Conservation (phyloP, 305 asterid species). For the Fraxinus latifolia region DNA sequence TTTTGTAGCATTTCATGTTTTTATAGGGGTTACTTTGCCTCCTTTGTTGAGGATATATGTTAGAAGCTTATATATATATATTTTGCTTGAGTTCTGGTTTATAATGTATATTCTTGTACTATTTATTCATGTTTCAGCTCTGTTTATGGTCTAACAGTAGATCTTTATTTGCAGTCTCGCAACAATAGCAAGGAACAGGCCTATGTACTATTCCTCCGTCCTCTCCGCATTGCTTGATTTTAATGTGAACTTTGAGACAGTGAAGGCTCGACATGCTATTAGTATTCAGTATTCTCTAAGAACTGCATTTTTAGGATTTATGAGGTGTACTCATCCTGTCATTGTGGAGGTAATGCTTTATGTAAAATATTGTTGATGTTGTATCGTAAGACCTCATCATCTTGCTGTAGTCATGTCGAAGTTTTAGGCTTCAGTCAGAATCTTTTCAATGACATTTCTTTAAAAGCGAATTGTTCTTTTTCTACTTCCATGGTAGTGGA, state of each 20-base stretch:
- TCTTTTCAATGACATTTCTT: background rate
- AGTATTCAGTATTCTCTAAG: conserved; percentile 88
- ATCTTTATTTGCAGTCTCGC: conserved; percentile 67
- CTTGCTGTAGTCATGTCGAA: background rate
- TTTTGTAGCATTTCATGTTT: background rate
- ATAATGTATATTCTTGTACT: conserved; percentile 10
- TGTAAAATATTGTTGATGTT: conserved; percentile 16
- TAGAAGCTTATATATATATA: background rate
- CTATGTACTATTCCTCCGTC: conserved; percentile 59
- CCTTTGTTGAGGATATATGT: conserved; percentile 3
- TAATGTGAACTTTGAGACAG: conserved; percentile 51
- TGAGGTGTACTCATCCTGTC: conserved; percentile 77
- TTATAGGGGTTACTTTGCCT: background rate
- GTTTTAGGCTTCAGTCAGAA: background rate
- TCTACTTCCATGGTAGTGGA: background rate
- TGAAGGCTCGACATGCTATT: conserved; percentile 63
- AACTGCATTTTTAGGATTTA: conserved; percentile 89
- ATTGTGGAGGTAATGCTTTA: conserved; percentile 64
- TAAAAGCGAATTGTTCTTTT: background rate
- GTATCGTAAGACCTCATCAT: background rate
- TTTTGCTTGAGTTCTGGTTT: conserved; percentile 13
- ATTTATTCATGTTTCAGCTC: conserved; percentile 14
- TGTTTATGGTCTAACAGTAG: conserved; percentile 19
- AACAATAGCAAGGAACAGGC: conserved; percentile 79
- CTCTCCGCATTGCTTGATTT: conserved; percentile 72